Base-by-base conservation (phyloP, 805 yeast genomes). In the Yarrowia phangngaensis region DNA sequence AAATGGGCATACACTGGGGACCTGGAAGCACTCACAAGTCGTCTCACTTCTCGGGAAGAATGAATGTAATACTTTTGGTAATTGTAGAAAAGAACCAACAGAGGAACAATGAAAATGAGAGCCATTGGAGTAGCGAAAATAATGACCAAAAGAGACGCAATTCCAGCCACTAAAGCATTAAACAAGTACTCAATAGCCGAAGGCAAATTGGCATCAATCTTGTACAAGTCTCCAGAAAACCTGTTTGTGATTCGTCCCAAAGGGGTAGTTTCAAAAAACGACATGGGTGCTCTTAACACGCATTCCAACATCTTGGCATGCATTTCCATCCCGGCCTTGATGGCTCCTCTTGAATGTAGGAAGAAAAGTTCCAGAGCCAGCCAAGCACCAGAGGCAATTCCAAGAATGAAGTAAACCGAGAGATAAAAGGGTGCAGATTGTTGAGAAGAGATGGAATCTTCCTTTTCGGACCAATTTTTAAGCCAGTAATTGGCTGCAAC, bases 181-280 rank as follows among this genome's bases (percentile, higher is more conserved):
- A 69, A 66, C 19, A 69, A 60, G 59, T 65, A 67, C 20, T 60
- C 55, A 52, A 70, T 64, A 8, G 64, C 63, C 2, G 62, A 54
- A 8, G 66, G 60, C 29, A 70, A 58, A 79, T 77, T 70, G 60
- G 85, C 94, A 67, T 89, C 97, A 53, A 89, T 79, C 61, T 84
- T 85, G 67, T 85, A 84, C 36, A 89, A 78, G 71, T 89, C 97
- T 61, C 79, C 84, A 2, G 95, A 84, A 60, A 89, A 89, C 63
- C 97, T 74, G 69, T 89, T 89, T 62, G 88, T 72, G 51, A 89
- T 78, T 65, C 97, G 75, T 23, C 97, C 97, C 55, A 88, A 80
- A 47, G 97, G 97, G 0, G 96, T 89, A 0, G 95, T 86, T 65
- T 89, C 97, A 60, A 89, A 89, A 61, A 89, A 89, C 27, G 84